Base-by-base conservation (phyloP, 2,329 filamentous ascomycete species). In the Claviceps sp. region DNA sequence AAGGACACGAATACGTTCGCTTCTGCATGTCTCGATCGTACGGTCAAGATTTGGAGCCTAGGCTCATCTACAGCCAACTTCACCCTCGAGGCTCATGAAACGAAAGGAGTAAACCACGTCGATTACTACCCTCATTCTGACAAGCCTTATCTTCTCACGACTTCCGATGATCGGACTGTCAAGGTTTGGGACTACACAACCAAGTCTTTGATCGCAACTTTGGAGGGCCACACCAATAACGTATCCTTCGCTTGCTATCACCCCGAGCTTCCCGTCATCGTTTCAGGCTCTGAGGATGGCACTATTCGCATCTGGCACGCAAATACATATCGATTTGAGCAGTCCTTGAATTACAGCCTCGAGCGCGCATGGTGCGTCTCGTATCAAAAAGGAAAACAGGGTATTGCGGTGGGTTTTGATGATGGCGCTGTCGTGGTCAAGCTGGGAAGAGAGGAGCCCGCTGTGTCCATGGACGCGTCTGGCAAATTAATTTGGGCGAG, bases 181-280 rank as follows among this genome's bases (percentile, higher is more conserved):
- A 97, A 97, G 76, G 82, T 98, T 52, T 98, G 93, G 91, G 93
- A 98, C 66, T 97, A 98, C 74, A 97, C 91, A 13, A 97, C 90
- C 48, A 98, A 98, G 72, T 93, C 89, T 13, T 76, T 97, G 58
- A 96, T 97, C 65, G 93, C 93, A 34, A 97, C 91, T 2, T 77
- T 98, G 47, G 93, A 98, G 69, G 93, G 93, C 30, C 93, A 98
- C 69, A 95, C 89, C 34, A 95, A 90, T 69, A 98, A 98, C 63
- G 93, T 98, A 47, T 96, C 90, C 2, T 98, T 97, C 64, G 93
- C 93, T 48, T 94, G 90, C 70, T 98, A 97, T 66, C 93, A 98
- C 69, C 93, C 93, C 2, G 91, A 97, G 70, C 75, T 98, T 48
- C 93, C 93, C 2, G 85, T 98, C 58, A 98, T 98, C 63, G 91